Evolutionary conservation across 2,329 filamentous ascomycete genomes (phyloP).

Genomic region (Cladophialophora chaetospira): DNA sequence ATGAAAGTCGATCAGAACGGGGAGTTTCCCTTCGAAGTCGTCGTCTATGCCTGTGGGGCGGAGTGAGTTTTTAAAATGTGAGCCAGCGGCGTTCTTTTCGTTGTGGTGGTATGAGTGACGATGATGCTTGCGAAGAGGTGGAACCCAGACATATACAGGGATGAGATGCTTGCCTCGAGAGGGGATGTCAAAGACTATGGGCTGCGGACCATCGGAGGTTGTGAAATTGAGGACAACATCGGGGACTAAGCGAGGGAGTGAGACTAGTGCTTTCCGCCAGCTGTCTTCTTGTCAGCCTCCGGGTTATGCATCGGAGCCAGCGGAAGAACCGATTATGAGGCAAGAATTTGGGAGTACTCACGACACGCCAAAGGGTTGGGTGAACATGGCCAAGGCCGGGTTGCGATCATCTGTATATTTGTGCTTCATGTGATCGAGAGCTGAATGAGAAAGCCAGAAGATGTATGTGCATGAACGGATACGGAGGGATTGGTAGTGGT

Average conservation of each 20-base stretch:
- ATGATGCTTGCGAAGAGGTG: conserved; percentile 19
- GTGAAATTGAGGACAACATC: conserved; percentile 32
- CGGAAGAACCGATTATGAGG: no score
- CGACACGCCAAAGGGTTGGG: conserved; percentile 11
- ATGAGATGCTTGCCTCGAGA: conserved; percentile 31
- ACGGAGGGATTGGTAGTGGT: no score
- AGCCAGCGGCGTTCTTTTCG: conserved; percentile 6
- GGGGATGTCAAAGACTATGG: conserved; percentile 30
- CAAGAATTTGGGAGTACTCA: no score
- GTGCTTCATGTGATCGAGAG: conserved; percentile 4
- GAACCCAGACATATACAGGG: conserved; percentile 33
- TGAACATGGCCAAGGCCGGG: conserved; percentile 9
- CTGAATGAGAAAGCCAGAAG: no score
- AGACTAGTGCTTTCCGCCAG: conserved; percentile 34
- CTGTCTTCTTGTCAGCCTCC: no score
- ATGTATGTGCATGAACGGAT: no score
- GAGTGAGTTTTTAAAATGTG: conserved; percentile 21
- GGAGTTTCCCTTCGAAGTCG: conserved; percentile 20
- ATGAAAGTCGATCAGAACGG: conserved; percentile 34
- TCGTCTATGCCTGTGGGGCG: conserved; percentile 6
- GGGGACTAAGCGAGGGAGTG: conserved; percentile 30
- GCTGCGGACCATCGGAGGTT: conserved; percentile 32
- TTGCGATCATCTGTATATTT: conserved; percentile 10
- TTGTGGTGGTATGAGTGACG: conserved; percentile 7
- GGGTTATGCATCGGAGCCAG: no score